Evolutionary conservation across 2,329 filamentous ascomycete genomes (phyloP).

Genomic region (Xenoacremonium recifei): DNA sequence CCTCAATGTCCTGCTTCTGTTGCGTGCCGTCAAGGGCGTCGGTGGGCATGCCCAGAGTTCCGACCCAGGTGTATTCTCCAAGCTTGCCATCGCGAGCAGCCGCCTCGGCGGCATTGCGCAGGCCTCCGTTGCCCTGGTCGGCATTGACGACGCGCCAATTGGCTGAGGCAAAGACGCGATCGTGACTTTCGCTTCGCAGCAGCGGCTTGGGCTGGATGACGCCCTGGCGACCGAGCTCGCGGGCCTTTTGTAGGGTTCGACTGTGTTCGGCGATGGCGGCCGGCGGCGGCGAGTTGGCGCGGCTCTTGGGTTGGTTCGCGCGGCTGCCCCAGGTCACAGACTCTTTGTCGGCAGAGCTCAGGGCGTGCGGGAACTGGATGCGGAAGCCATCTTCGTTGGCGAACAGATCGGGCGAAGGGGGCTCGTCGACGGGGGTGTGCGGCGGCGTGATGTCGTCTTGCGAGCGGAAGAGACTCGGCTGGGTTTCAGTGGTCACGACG

Average conservation of each 20-base stretch:
- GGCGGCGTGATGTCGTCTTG: conserved; percentile 52
- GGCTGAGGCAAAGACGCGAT: conserved; percentile 71
- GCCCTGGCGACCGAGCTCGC: conserved; percentile 56
- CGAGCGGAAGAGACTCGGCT: conserved; percentile 53
- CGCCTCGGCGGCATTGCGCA: conserved; percentile 84
- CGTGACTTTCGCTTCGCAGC: conserved; percentile 61
- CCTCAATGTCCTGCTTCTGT: conserved; percentile 79
- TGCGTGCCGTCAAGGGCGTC: conserved; percentile 74
- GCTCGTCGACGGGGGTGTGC: conserved; percentile 50
- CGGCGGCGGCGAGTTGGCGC: conserved; percentile 71
- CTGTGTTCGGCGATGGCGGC: conserved; percentile 71
- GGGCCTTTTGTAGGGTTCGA: conserved; percentile 55
- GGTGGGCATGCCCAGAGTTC: conserved; percentile 90
- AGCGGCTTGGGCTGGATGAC: conserved; percentile 53
- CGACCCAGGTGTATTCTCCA: conserved; percentile 82
- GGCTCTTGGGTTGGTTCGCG: conserved; percentile 75
- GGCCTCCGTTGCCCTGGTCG: conserved; percentile 88
- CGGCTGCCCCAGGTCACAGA: conserved; percentile 75
- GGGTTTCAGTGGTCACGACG: conserved; percentile 32
- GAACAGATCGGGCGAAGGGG: conserved; percentile 47
- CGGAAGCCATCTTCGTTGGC: conserved; percentile 57
- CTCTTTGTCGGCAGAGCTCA: conserved; percentile 68
- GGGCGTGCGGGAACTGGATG: conserved; percentile 52
- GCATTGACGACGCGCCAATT: conserved; percentile 82
- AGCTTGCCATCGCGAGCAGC: conserved; percentile 68